Percentiles rank a stretch among this genome's conserved stretches.
These are phyloP conservation scores for Artemisia argyi DNA, from an alignment of 129 eudicot species.

Conservation along the genomic window DNA sequence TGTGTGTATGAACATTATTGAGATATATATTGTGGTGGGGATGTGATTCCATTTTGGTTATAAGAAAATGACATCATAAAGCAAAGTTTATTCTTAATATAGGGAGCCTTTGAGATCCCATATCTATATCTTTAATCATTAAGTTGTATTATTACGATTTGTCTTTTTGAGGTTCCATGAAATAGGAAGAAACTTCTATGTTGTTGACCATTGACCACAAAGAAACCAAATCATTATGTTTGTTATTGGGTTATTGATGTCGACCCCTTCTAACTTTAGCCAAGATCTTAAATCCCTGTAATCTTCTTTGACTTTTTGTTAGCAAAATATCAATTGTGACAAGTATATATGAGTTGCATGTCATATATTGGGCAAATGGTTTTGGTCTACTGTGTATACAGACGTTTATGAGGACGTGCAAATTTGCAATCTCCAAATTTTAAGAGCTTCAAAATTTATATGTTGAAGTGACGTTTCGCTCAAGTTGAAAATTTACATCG, in stretches of 20 bases:
- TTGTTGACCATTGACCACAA: conserved; percentile 21
- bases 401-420: too few relatives aligned
- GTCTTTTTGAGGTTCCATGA: conserved; percentile 3
- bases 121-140: conserved; percentile 32
- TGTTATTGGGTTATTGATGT: not conserved
- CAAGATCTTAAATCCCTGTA: not conserved
- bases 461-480: too few relatives aligned
- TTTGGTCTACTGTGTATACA: too few relatives aligned
- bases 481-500: too few relatives aligned
- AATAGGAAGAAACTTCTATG: conserved; percentile 18
- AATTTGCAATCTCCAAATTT: too few relatives aligned
- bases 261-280: not conserved
- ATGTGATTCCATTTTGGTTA: conserved; percentile 15
- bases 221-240: not conserved
- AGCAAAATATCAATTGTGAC: too few relatives aligned
- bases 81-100: conserved; percentile 9
- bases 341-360: too few relatives aligned
- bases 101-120: conserved; percentile 21
- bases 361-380: too few relatives aligned
- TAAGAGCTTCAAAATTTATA: too few relatives aligned
- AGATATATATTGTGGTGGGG: conserved; percentile 9
- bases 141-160: conserved; percentile 15
- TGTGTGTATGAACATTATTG: not conserved
- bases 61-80: conserved; percentile 21
- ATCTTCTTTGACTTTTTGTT: not conserved